Evolutionary conservation across 2,329 filamentous ascomycete species (phyloP), one percentile per base, ranked within the genome.

Genomic region (Colletotrichum agaves): DNA sequence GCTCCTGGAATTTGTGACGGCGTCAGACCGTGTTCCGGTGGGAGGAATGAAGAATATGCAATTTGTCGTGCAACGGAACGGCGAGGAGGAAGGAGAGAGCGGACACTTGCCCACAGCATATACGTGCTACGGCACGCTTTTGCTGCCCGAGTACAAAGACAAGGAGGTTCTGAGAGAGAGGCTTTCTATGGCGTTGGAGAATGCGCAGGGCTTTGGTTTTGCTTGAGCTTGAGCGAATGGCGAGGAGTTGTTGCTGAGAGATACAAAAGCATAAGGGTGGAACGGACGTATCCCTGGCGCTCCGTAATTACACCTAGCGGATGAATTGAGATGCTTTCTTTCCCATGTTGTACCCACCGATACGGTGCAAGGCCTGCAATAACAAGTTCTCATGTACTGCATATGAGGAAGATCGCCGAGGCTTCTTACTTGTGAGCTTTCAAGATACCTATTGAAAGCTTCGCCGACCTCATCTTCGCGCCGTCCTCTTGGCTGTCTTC

Each of bases 1-100:
- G 73, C 81, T 99, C 37, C 84, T 99, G 35, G 94, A 98, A 77
- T 99, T 99, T 74, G 94, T 99, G 33, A 99, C 96, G 13, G 95
- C 95, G 0, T 95, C 91, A 73, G 94, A 98, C 75, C 87, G 96
- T 2, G 88, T 98, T 2, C 96, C 96, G 0, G 92, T 97, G 0
- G 94, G 93, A 19, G 96, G 96, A 3, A 89, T 94, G 75, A 87
- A 88, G 70, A 93, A 92, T 73, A 82, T 98, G 52, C 90, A 92
- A 74, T 98, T 98, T 78, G 88, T 93, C 13, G 86, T 99, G 47
- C 91, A 95, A 78, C 89, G 87, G 73, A 93, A 94, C 75, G 89
- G 92, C 15, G 84, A 89, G 61, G 91, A 87, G 71, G 81, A 84
- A 6, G 83, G 80, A 2, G 81, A 82, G 2, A 75, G 76, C 3